These are phyloP conservation scores for Pichia kudriavzevii DNA, from an alignment of 1,139 yeast species.

Conservation along the genomic window DNA sequence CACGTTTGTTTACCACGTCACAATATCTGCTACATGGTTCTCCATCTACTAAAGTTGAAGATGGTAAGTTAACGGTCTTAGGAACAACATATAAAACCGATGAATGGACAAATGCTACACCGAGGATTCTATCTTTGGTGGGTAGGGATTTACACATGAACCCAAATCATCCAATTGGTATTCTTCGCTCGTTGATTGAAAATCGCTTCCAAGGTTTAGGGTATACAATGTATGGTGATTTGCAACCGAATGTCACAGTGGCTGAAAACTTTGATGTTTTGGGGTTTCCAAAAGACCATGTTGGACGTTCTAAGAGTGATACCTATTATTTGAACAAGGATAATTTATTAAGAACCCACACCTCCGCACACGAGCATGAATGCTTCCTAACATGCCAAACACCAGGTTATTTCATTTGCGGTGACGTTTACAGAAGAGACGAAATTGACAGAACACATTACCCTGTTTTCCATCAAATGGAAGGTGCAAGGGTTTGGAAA, in stretches of 20 bases:
- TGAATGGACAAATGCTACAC: slow-evolving; percentile 82
- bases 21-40: too few relatives aligned
- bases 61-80: slow-evolving; percentile 35
- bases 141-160: slow-evolving; percentile 69
- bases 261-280: slow-evolving; percentile 83
- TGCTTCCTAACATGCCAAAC: slow-evolving; percentile 63
- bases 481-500: slow-evolving; percentile 88
- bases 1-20: too few relatives aligned
- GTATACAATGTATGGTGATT: slow-evolving; percentile 72
- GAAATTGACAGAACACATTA: slow-evolving; percentile 94
- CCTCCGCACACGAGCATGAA: slow-evolving; percentile 92
- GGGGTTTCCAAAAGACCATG: slow-evolving; percentile 88
- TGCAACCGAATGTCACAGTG: slow-evolving; percentile 76
- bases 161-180: slow-evolving; percentile 82
- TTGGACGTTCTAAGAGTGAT: slow-evolving; percentile 88
- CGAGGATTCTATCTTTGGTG: slow-evolving; percentile 59
- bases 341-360: slow-evolving; percentile 71
- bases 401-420: slow-evolving; percentile 87
- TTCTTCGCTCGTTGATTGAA: slow-evolving; percentile 68
- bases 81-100: slow-evolving; percentile 55
- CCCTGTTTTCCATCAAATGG: slow-evolving; percentile 97
- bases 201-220: slow-evolving; percentile 57
- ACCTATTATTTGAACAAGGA: slow-evolving; percentile 80
- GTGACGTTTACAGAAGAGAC: slow-evolving; percentile 93
- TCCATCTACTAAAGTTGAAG: too few relatives aligned